Base-by-base conservation (phyloP, 2,329 filamentous ascomycete genomes). In the Clarireedia paspali region DNA sequence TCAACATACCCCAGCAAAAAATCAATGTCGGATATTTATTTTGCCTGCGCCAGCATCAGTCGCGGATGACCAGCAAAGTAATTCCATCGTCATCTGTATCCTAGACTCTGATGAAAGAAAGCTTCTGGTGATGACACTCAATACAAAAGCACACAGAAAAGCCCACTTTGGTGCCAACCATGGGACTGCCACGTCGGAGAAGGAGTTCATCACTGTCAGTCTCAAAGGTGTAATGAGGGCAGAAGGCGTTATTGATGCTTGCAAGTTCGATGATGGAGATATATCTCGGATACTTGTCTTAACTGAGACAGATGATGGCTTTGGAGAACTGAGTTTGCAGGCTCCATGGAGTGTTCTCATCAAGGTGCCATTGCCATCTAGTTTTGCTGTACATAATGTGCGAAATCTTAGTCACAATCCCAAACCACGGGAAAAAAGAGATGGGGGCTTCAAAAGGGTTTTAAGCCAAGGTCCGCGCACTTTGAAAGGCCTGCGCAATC, bases 331-430 rank as follows among this genome's bases (percentile, higher is more conserved):
- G 15, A 88, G 84, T 61, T 73, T 89, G 9, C 87, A 91, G 69
- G 86, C 86, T 5, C 87, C 87, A 0, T 91, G 88, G 88, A 84
- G 85, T 56, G 79, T 80, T 52, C 75, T 87, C 12, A 82, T 84
- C n/a, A 83, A 82, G 45, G 72, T 91, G n/a, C 74, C 78, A 0
- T 71, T 90, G 2, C 84, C 87, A 2, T 63, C 58, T 6, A 73
- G 77, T 27, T 72, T 90, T 20, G 77, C 77, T 57, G 69, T 83
- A 23, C 78, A 84, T 56, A 82, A 87, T 60, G 74, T 79, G 26
- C 77, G 81, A 63, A 80, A 77, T 56, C 72, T 88, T 39, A 81
- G 82, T 53, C 81, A 80, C 59, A 71, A 74, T 48, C 76, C 77
- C 17, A 77, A 78, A 26, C 73, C 79, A 45, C 72, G 73, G 55